Evolutionary conservation across 768 basidiomycete species (phyloP), one percentile per base, ranked within the genome.

Genomic region (Termitomyces sp.): DNA sequence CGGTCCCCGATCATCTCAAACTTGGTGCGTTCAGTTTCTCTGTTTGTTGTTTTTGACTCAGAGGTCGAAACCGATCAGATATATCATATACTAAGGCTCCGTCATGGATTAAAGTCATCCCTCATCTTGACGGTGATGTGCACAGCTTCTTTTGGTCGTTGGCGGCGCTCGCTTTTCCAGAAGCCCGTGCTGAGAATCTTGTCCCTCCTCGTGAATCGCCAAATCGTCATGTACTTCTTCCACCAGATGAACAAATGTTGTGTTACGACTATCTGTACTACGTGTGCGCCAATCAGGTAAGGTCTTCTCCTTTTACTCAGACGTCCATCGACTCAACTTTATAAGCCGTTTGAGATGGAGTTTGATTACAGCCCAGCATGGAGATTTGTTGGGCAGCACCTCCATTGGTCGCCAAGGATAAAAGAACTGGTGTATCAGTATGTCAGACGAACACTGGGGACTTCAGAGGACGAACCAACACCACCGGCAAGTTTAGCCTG

Each of bases 351-450:
- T 56, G 83, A 85, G 63, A 80, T 78, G 63, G 80, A 82, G 46
- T 75, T 73, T 51, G 83, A 85, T 56, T 85, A 77, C 62, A 78
- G 79, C 55, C 83, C 83, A 19, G 82, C 77, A 17, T 86, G 84
- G 84, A 69, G 78, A 61, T 76, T 76, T 65, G 81, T 80, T 34
- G 83, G 81, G 17, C 71, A 75, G 59, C 66, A 83, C 61, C 73
- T 84, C 71, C 75, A 73, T 52, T 86, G 81, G 81, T 73, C 73
- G 3, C 67, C 73, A 8, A 62, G 60, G 23, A 63, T 86, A 11
- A 67, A 75, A 57, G 58, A 62, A 5, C 60, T 85, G 19, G 77
- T 81, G 5, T 69, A 78, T 40, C 56, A 68, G 19, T 82, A 83
- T 63, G 69, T 82, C 29, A 70, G 79, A 57, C 68, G 67, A 25